Evolutionary conservation across 108 stramenopile species (phyloP).

Genomic region (Cyclotella kingstonii): DNA sequence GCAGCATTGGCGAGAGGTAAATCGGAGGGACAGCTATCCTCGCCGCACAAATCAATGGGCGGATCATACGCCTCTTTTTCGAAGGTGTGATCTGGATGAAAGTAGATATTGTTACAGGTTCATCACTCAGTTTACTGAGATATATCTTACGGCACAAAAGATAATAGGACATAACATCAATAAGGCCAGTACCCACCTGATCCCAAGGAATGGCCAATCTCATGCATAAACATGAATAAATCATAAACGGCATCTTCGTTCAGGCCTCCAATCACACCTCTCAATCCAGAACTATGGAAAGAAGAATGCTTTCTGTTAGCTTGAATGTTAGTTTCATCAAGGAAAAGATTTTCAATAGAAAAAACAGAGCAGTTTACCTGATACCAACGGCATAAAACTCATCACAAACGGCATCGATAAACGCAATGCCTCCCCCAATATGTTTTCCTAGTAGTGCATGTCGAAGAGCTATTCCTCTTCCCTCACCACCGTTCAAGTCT

Average conservation of each 20-base stretch:
- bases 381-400: slow-evolving; percentile 7
- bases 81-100: slow-evolving; percentile 24
- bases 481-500: neutral
- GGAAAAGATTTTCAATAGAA: too few relatives aligned
- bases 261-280: slow-evolving; percentile 11
- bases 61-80: slow-evolving; percentile 17
- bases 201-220: slow-evolving; percentile 22
- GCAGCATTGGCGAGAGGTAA: slow-evolving; percentile 20
- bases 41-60: slow-evolving; percentile 12
- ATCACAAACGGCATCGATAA: slow-evolving; percentile 29
- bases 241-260: slow-evolving; percentile 21
- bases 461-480: neutral
- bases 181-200: slow-evolving; percentile 3
- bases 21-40: slow-evolving; percentile 13
- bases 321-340: too few relatives aligned
- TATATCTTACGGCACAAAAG: too few relatives aligned
- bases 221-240: slow-evolving; percentile 20
- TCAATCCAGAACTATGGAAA: slow-evolving; percentile 23
- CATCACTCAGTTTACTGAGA: too few relatives aligned
- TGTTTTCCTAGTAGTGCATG: slow-evolving; percentile 20
- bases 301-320: too few relatives aligned
- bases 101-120: too few relatives aligned
- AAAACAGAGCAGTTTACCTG: too few relatives aligned
- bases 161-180: neutral
- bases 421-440: slow-evolving; percentile 31